phyloP scores from a whole-genome alignment of 2,329 filamentous ascomycete species.

The Lecanoromycetidae sp. region DNA sequence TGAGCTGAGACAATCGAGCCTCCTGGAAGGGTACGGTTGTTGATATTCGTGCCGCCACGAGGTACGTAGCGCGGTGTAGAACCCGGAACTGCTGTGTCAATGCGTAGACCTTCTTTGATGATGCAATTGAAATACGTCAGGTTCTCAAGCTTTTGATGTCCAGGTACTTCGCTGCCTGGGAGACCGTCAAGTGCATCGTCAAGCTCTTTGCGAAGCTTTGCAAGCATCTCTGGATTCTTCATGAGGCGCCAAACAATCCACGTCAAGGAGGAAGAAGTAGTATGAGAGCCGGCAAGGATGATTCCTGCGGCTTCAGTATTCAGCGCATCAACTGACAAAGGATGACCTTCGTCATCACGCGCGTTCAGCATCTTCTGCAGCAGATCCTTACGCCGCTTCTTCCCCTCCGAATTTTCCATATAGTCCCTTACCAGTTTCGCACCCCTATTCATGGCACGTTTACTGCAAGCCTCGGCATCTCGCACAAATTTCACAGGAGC shows the following conservation, averaged over 20 bases:
- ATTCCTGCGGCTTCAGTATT: neutral
- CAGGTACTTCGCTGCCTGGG: neutral
- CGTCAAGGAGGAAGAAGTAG: neutral
- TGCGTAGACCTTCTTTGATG: slow-evolving; percentile 4
- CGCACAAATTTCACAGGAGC: neutral
- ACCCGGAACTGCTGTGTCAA: neutral
- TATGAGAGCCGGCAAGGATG: slow-evolving; percentile 2
- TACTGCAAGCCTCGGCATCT: neutral
- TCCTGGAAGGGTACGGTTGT: neutral
- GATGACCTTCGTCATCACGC: neutral
- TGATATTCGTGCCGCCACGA: neutral
- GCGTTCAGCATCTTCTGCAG: slow-evolving; percentile 1
- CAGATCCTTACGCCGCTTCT: neutral
- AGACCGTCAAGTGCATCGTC: neutral
- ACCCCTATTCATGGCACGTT: neutral
- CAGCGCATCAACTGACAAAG: neutral
- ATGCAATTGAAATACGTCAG: slow-evolving; percentile 3
- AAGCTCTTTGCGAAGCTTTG: slow-evolving; percentile 1
- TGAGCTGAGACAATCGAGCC: slow-evolving; percentile 1
- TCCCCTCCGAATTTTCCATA: neutral
- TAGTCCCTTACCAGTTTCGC: slow-evolving; percentile 1
- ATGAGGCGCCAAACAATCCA: slow-evolving; percentile 1
- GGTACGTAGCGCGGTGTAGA: neutral
- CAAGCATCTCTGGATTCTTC: neutral
- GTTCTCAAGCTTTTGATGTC: neutral